A percentile compares a stretch with the other conserved stretches of the same genome.
Conservation (phyloP, 129 eudicot species). For the Logfia minima region DNA sequence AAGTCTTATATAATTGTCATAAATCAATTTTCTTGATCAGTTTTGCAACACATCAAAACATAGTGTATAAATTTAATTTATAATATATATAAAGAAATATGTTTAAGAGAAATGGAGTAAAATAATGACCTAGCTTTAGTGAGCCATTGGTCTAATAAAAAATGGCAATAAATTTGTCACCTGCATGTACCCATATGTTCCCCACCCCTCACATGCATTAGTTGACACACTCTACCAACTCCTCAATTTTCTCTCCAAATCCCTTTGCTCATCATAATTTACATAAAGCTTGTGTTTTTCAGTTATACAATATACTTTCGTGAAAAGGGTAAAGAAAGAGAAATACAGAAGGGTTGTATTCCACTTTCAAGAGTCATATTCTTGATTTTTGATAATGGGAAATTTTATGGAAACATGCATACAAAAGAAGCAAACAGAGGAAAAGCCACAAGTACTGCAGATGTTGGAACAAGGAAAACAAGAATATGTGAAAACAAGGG, state of each 20-base stretch:
- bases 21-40: background rate
- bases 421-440: conserved; percentile 25
- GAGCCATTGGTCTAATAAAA: conserved; percentile 26
- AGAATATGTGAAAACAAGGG: background rate
- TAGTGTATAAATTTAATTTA: background rate
- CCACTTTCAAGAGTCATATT: conserved; percentile 14
- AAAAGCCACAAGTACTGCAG: conserved; percentile 17
- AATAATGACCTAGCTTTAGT: conserved; percentile 9
- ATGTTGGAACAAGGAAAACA: conserved; percentile 12
- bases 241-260: conserved; percentile 32
- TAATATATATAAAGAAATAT: too few species aligned
- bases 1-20: too few species aligned
- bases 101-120: background rate
- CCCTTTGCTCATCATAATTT: conserved; percentile 28
- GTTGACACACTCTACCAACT: conserved; percentile 44
- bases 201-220: conserved; percentile 58
- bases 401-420: conserved; percentile 57
- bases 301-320: conserved; percentile 13
- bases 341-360: background rate
- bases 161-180: conserved; percentile 33
- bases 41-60: background rate
- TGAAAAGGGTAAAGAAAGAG: background rate
- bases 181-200: conserved; percentile 38
- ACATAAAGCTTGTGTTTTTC: conserved; percentile 8
- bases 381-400: conserved; percentile 57